Base-by-base conservation (phyloP, 2,329 filamentous ascomycete genomes). In the Apiospora rasikravindrae region DNA sequence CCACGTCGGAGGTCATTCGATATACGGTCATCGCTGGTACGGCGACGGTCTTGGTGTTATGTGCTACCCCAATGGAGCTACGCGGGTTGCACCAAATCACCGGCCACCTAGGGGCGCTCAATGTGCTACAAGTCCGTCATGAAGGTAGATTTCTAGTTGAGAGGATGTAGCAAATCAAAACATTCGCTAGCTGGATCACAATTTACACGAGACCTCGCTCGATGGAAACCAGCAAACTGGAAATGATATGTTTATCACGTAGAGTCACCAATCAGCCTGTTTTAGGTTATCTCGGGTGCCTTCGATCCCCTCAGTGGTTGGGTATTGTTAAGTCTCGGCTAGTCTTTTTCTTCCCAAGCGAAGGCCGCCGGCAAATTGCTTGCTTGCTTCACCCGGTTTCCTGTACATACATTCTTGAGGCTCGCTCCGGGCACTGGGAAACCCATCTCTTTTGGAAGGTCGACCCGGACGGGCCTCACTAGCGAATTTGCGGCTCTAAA, bases 361-460 rank as follows among this genome's bases (percentile, higher is more conserved):
- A 64, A 64, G 40, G 10, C 33, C 33, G n/a, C 57, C 57, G 57
- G 57, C 19, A 64, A 64, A 64, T 64, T 64, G 33, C 33, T 37
- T 37, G 33, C 53, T 64, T 64, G 53, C 33, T 64, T 64, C 57
- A 64, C 57, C 57, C 57, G 57, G 57, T 64, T 64, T 64, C 33
- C 57, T 40, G 57, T 64, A 40, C 33, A n/a, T 64, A 40, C 33
- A n/a, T 64, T 37, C 19, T 64, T 64, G 57, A 64, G 1, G 16
- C 29, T 40, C 29, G 57, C 22, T 64, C 57, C 57, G 57, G 8
- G 29, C 13, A 64, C 14, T 10, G 7, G 22, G n/a, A n/a, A 13
- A 4, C 13, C 10, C 57, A 40, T 64, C 57, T 40, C 57, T 64
- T 64, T 64, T 40, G 57, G 57, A 64, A 64, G 57, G 57, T 64